Evolutionary conservation across 1,139 yeast species (phyloP), one percentile per base, ranked within the genome.

Genomic region (Blastobotrys apis): DNA sequence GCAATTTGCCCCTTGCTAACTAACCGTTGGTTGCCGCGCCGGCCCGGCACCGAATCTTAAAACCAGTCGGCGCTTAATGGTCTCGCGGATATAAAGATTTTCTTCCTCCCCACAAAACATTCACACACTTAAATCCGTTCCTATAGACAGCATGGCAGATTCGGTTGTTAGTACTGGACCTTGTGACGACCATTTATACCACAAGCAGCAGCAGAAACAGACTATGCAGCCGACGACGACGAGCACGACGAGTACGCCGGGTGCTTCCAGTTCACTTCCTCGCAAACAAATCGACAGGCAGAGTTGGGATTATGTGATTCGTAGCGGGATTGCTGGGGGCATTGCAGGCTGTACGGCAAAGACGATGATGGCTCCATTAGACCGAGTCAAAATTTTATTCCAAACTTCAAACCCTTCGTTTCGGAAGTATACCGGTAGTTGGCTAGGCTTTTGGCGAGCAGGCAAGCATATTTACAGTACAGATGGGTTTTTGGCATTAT

Each of bases 381-480:
- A 92, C 64, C 74, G 99, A 57, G 92, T 92, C 52, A 92, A 92
- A 67, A 92, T 92, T 56, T 69, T 92, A 39, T 92, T 92, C 64
- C 99, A 92, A 66, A 94, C 99, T 0, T 80, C 94, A 20, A 90
- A 90, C 58, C 97, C 97, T 0, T 92, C 84, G 49, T 92, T 85
- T 58, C 65, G 77, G 31, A 77, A 83, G 62, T 88, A 80, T 62
- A 73, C 95, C 17, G 96, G 97, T 16, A 80, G 90, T 1, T 77
- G 84, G 56, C 66, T 71, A 25, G 99, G 98, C 2, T 70, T 92
- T 43, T 73, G 80, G 47, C 69, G 71, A 39, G 97, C 98, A 0
- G 84, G 84, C 0, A 67, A 68, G 34, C 75, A 77, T 47, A 90
- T 92, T 29, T 78, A 80, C 68, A 47, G 57, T 5, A 71, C 70